Base-by-base conservation (phyloP, 164 flowering plant species). In the Berberis vulgaris region DNA sequence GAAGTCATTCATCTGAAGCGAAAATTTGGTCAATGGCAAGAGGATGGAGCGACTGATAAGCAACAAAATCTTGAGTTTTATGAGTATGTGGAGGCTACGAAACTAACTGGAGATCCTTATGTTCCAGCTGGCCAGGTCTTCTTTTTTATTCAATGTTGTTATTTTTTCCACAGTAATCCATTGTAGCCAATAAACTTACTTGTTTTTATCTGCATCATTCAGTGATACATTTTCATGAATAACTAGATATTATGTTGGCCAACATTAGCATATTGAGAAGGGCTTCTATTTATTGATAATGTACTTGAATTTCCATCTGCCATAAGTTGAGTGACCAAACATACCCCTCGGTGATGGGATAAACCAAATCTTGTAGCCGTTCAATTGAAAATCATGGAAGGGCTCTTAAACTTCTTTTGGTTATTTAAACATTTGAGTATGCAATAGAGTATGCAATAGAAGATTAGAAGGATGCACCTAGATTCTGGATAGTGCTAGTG, bases 61-160 rank as follows among this genome's bases (percentile, higher is more conserved):
- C 65, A 9, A 13, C 43, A 80, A 13, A 71, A 77, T 76, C 76
- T 89, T 57, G 94, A 91, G 70, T 89, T 94, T 73, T 94, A 89
- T 79, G 99, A 94, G 74, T 94, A 94, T 75, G 96, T 94, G 56
- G 99, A 94, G 74, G 99, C 99, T 59, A 59, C 83, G 54, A 94
- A 94, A 72, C 57, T 94, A 61, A 91, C 91, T 43, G 99, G 99
- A 64, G 97, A 94, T 81, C 89, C 90, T 67, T 83, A 83, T 81
- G 86, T 94, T 41, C 99, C 99, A 13, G 99, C 97, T 63, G 99
- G 99, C 60, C 86, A 91, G 96, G 99, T 91, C 71, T 38, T 61
- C 62, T 7, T 46, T 8, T 38, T 63, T 68, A 6, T 41, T 58
- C 4, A 38, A 57, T 38, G 9, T 57, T 57, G 38, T 40, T 3